Evolutionary conservation across 257 asterid genomes (phyloP).

Genomic region (Solanum phureja): DNA sequence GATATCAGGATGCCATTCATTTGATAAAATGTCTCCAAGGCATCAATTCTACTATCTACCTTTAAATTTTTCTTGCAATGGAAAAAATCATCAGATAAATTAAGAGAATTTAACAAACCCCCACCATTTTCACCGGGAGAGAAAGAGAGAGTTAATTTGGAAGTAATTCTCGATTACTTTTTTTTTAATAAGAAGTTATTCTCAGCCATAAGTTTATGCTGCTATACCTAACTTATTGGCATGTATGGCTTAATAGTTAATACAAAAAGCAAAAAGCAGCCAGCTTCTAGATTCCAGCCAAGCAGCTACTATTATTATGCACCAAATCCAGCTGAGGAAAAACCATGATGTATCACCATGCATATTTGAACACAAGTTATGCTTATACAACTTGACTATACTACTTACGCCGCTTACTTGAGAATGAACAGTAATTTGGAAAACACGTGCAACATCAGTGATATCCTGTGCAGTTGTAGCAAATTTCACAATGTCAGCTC

Average conservation of each 20-base stretch:
- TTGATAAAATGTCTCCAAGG: background rate
- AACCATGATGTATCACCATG: background rate
- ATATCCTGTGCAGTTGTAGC: constrained; percentile 89
- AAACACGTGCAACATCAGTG: constrained; percentile 83
- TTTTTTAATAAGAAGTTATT: background rate
- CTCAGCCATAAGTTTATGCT: background rate
- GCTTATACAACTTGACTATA: background rate
- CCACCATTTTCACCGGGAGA: background rate
- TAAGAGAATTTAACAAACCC: background rate
- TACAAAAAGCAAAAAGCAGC: background rate
- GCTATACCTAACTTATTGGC: background rate
- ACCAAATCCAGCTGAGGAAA: background rate
- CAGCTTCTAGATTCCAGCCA: background rate
- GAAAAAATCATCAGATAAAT: background rate
- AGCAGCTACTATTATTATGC: background rate
- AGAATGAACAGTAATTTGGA: constrained; percentile 80
- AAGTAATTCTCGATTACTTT: background rate
- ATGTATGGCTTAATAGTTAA: background rate
- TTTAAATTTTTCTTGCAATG: background rate
- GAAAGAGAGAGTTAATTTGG: background rate
- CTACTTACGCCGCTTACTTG: constrained; percentile 56
- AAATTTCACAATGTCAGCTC: constrained; percentile 93
- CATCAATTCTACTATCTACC: background rate
- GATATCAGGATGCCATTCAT: background rate
- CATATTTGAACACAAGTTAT: background rate